phyloP scores from a whole-genome alignment of 164 flowering plant species.

The Aristolochia fimbriata region DNA sequence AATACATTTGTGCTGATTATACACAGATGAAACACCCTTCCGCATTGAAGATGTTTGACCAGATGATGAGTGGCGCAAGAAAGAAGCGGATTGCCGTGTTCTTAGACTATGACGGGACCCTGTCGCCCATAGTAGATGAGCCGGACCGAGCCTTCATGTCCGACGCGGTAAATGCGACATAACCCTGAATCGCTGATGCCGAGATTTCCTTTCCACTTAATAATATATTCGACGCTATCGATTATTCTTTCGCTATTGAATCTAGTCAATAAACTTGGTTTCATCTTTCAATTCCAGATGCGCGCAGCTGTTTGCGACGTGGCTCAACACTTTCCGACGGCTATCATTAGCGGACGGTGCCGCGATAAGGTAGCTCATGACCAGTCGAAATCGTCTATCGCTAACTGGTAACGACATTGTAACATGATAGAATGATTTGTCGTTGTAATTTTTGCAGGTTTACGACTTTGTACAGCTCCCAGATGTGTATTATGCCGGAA shows the following conservation, averaged over 20 bases:
- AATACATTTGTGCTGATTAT: no score
- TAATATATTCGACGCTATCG: no score
- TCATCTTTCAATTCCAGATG: conserved; percentile 12
- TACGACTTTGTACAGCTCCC: conserved; percentile 8
- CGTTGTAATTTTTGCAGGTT: background rate
- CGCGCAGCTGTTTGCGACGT: conserved; percentile 13
- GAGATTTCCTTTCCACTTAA: background rate
- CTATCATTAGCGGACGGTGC: conserved; percentile 15
- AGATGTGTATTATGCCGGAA: conserved; percentile 10
- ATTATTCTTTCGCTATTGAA: no score
- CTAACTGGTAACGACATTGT: no score
- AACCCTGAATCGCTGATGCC: no score
- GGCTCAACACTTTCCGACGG: conserved; percentile 13
- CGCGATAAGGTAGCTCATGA: conserved; percentile 15
- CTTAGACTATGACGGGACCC: conserved; percentile 89
- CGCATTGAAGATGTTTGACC: conserved; percentile 63
- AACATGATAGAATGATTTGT: no score
- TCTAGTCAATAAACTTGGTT: background rate
- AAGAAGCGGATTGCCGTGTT: conserved; percentile 78
- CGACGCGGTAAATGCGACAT: conserved; percentile 31
- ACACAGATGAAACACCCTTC: conserved; percentile 63
- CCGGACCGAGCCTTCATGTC: conserved; percentile 94
- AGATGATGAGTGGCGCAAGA: conserved; percentile 41
- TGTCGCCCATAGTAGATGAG: conserved; percentile 84
- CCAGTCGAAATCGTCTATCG: no score